Percentiles rank a stretch among this genome's conserved stretches.
Conservation (phyloP, 1,284 basidiomycete genomes). For the Ustilago crameri region DNA sequence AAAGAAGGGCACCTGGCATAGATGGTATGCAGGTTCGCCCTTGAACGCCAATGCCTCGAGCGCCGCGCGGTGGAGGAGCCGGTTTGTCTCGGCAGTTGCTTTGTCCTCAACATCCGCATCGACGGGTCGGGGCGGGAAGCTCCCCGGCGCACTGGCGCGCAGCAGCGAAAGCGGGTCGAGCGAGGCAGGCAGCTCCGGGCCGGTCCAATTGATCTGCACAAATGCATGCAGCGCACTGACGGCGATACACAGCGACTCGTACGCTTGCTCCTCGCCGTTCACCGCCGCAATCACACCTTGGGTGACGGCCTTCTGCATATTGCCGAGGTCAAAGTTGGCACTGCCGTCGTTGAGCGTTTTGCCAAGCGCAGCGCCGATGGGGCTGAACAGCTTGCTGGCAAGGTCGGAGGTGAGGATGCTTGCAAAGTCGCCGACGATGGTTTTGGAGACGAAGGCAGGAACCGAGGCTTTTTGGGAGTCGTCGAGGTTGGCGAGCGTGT, state of each 20-base stretch:
- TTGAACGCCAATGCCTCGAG: conserved; percentile 82
- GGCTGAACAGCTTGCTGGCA: conserved; percentile 56
- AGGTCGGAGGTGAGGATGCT: conserved; percentile 59
- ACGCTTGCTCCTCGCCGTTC: conserved; percentile 7
- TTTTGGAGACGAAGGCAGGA: conserved; percentile 50
- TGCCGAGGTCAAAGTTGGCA: conserved; percentile 16
- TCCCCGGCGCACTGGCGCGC: conserved; percentile 60
- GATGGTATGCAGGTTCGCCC: conserved; percentile 96
- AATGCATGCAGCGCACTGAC: conserved; percentile 88
- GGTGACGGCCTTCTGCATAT: conserved; percentile 27
- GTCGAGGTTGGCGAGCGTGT: conserved; percentile 30
- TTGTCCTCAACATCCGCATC: conserved; percentile 69
- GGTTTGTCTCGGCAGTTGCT: conserved; percentile 32
- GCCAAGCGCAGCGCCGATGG: conserved; percentile 27
- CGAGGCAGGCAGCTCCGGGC: conserved; percentile 78
- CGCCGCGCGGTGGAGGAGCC: conserved; percentile 74
- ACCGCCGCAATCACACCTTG: conserved; percentile 6
- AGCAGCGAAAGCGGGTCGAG: conserved; percentile 66
- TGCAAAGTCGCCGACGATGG: conserved; percentile 68
- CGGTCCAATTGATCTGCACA: conserved; percentile 95
- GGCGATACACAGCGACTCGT: conserved; percentile 73
- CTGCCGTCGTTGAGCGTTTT: conserved; percentile 26
- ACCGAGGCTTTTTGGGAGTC: conserved; percentile 11
- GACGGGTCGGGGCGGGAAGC: conserved; percentile 72
- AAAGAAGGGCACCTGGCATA: conserved; percentile 78